These are phyloP conservation scores for Urochloa ruziziensis DNA, from an alignment of 176 grass and related monocot genomes.

Conservation along the genomic window DNA sequence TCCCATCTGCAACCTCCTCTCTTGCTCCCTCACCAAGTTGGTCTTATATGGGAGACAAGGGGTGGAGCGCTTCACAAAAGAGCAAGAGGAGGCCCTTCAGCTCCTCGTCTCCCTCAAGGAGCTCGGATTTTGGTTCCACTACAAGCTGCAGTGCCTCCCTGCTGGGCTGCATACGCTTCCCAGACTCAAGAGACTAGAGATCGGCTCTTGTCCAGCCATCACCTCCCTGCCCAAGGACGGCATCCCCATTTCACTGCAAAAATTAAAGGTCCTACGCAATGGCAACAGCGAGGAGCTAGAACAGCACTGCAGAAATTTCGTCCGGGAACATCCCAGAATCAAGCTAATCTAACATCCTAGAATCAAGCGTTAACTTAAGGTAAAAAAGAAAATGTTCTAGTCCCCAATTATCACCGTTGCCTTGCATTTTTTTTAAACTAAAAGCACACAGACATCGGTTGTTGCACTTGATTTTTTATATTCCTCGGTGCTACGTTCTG, in stretches of 20 bases:
- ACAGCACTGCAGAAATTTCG: neutral
- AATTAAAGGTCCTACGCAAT: rapidly evolving
- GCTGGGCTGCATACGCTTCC: neutral
- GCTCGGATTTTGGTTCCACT: neutral
- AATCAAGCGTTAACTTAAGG: too few species aligned
- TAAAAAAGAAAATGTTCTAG: too few species aligned
- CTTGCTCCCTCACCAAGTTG: neutral
- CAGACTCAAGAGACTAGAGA: neutral
- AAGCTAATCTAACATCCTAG: neutral
- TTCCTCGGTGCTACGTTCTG: too few species aligned
- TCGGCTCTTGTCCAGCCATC: rapidly evolving
- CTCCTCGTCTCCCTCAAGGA: neutral
- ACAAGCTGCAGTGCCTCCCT: neutral
- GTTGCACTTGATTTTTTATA: too few species aligned
- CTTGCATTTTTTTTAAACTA: too few species aligned
- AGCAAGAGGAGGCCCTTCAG: neutral
- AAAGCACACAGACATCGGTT: too few species aligned
- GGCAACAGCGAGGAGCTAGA: neutral
- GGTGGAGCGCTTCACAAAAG: neutral
- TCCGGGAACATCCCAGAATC: neutral
- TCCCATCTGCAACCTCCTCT: neutral
- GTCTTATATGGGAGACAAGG: rapidly evolving
- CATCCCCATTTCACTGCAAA: neutral
- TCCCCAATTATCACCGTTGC: too few species aligned
- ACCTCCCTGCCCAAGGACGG: neutral